Evolutionary conservation across 495 filamentous ascomycete species (phyloP).

Genomic region (Xeromyces bisporus): DNA sequence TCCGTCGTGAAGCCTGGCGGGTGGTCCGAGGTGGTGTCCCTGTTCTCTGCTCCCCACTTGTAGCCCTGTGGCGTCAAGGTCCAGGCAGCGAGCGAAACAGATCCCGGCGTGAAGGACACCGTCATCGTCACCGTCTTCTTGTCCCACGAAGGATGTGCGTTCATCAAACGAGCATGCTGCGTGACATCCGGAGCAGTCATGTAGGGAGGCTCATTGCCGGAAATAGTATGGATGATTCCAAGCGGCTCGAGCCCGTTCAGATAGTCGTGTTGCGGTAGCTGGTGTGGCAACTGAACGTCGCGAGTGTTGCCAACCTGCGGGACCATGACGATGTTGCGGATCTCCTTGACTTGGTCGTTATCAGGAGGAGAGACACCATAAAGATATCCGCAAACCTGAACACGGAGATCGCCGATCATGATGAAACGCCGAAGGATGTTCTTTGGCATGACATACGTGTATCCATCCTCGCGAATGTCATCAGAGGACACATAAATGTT

Average conservation of each 20-base stretch:
- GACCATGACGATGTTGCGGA: conserved; percentile 90
- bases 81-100: conserved; percentile 88
- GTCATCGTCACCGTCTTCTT: conserved; percentile 94
- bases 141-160: conserved; percentile 68
- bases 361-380: conserved; percentile 88
- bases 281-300: conserved; percentile 80
- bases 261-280: conserved; percentile 84
- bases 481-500: conserved; percentile 97
- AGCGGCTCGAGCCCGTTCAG: conserved; percentile 78
- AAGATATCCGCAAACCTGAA: conserved; percentile 89
- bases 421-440: conserved; percentile 98
- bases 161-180: conserved; percentile 77
- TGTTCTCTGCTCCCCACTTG: conserved; percentile 96
- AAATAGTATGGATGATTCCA: conserved; percentile 88
- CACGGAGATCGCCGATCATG: conserved; percentile 88
- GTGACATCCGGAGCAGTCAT: conserved; percentile 93
- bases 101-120: conserved; percentile 96
- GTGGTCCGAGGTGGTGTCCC: conserved; percentile 76
- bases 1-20: conserved; percentile 82
- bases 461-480: conserved; percentile 68
- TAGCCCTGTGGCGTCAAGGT: conserved; percentile 78
- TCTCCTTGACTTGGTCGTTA: conserved; percentile 93
- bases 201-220: conserved; percentile 86
- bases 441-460: conserved; percentile 96
- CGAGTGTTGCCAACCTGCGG: conserved; percentile 91